Base-by-base conservation (phyloP, 148 eudicot species). In the Selenicereus undatus region DNA sequence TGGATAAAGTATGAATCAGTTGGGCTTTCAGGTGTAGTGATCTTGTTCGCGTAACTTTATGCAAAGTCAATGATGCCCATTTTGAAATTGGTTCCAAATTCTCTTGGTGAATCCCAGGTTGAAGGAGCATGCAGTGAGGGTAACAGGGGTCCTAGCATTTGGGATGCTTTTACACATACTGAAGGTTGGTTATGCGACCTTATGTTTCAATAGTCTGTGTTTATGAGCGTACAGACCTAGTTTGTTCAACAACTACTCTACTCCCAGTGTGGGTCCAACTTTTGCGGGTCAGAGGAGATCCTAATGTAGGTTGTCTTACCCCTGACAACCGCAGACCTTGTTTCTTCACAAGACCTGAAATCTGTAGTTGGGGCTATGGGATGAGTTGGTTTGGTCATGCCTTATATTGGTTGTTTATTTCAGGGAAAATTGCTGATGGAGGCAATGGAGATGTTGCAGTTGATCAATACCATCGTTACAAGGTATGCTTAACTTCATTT, bases 391-490 rank as follows among this genome's bases (percentile, higher is more conserved):
- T 39, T 0, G 42, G 29, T 27, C 51, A 3, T 11, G 32, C 21
- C 14, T 48, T 76, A 72, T 51, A 76, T 29, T 85, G 64, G 26
- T 12, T 24, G 11, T 24, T 51, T 75, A 74, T 24, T 7, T 74
- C 77, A 89, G 92, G 92, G 42, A 91, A 87, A 39, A 86, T 90
- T 68, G 50, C 78, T 83, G 92, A 91, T 85, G 94, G 90, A 54
- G 90, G 90, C 76, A 90, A 88, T 75, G 97, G 91, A n/a, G 97
- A 93, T 85, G 74, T 91, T 32, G 87, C 97, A 35, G 93, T 93
- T n/a, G 94, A 93, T 86, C 97, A 93, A 78, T 93, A 90, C 73
- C 90, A 93, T 86, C 94, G 91, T 71, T 93, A 93, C 90, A 91
- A 93, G 97, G 97, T 90, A n/a, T 35, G 82, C 76, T 72, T 52